Conservation (phyloP, 306 rosid species). For the Citrullus mucosospermus region DNA sequence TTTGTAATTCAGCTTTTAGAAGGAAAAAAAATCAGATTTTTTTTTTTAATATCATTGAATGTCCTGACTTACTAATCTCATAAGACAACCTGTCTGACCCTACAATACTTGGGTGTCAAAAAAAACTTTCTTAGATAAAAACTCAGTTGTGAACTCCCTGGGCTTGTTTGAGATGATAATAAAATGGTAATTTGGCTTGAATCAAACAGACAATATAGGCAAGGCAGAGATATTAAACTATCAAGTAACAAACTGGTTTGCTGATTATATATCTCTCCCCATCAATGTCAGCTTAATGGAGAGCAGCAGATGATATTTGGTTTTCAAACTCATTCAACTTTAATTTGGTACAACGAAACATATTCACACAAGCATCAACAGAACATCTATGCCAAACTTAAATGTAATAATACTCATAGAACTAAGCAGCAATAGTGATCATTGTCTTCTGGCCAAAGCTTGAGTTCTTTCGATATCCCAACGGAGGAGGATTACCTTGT, state of each 20-base stretch:
- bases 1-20: too few species aligned
- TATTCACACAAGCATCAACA: slow-evolving; percentile 1
- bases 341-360: not conserved
- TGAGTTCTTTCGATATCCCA: not conserved
- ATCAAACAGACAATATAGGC: not conserved
- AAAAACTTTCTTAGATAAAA: too few species aligned
- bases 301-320: not conserved
- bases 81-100: too few species aligned
- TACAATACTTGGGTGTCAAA: too few species aligned
- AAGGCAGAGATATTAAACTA: not conserved
- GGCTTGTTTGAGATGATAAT: not conserved
- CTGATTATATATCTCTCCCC: not conserved
- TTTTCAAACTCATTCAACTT: not conserved
- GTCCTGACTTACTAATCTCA: too few species aligned
- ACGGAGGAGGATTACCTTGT: slow-evolving; percentile 23
- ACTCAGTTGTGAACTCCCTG: not conserved
- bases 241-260: not conserved
- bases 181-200: not conserved
- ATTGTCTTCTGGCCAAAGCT: not conserved
- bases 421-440: not conserved
- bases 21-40: too few species aligned
- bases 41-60: too few species aligned
- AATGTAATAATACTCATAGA: not conserved
- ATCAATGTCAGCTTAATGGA: not conserved
- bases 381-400: not conserved